Evolutionary conservation across 2,329 filamentous ascomycete genomes (phyloP), one percentile per base, ranked within the genome.

Genomic region (Colletotrichum euphorbiae): DNA sequence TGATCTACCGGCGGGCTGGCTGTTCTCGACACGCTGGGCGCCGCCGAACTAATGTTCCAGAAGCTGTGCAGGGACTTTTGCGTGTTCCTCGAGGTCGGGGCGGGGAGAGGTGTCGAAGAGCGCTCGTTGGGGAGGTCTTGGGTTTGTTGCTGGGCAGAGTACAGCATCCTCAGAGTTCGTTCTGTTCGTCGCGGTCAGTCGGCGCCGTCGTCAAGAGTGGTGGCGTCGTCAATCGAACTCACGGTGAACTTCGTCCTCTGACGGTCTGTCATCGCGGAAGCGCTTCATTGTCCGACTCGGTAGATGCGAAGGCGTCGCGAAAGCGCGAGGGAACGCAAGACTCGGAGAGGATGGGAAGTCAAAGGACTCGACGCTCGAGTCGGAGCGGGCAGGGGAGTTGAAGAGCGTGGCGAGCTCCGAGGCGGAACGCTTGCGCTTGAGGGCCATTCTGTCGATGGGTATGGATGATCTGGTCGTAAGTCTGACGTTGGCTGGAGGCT

Each of bases 341-440:
- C 62, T 78, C 6, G 74, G 77, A 7, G 74, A 72, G 50, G 66
- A 48, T 12, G 75, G 74, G 51, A 70, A 69, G 64, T 79, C 75
- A 69, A 78, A 75, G 69, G 80, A 77, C 28, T 72, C 74, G 33
- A 78, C 72, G 56, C 75, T 73, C 48, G 80, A 77, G 57, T 75
- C 74, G 70, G 5, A 76, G 71, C 33, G 79, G 7, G 78, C 70
- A 21, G 81, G 76, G 54, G 81, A 80, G 67, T 79, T 80, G 48
- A 82, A 80, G 9, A 85, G 77, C 6, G 79, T 72, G 57, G 76
- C 77, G 57, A 89, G 79, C 75, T 89, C 86, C 21, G 86, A 86
- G 62, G 85, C 82, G 72, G 88, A 90, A 48, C 87, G 84, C 81
- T 90, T 91, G 77, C 89, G 87, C 76, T 90, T 91, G 74, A 89